Percentiles rank a stretch among this genome's conserved stretches.
Conservation (phyloP, 2,329 filamentous ascomycete genomes). For the Thelonectria rubi region DNA sequence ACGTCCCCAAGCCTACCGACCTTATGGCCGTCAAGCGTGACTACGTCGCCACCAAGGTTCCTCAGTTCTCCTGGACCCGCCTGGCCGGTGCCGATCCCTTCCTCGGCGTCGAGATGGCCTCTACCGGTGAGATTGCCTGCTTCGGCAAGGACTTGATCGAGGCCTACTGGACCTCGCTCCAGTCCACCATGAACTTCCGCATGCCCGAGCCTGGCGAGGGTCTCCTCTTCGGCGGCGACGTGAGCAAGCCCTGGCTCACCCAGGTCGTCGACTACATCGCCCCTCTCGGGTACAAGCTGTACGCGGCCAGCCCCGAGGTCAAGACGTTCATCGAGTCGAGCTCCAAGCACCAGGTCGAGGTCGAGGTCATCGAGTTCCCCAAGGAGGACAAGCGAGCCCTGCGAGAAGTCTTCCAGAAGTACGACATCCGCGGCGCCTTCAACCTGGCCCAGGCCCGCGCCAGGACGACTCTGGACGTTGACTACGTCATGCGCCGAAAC, state of each 20-base stretch:
- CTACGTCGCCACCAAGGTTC: constrained; percentile 96
- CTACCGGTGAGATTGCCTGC: constrained; percentile 97
- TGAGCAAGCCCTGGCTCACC: constrained; percentile 74
- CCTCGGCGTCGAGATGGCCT: constrained; percentile 97
- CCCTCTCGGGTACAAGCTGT: constrained; percentile 94
- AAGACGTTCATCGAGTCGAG: constrained; percentile 83
- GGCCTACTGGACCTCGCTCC: constrained; percentile 96
- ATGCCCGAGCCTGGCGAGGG: constrained; percentile 94
- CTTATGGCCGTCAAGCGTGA: constrained; percentile 90
- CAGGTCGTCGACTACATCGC: constrained; percentile 86
- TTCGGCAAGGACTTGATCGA: constrained; percentile 96
- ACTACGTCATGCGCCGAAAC: constrained; percentile 98
- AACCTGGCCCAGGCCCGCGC: constrained; percentile 88
- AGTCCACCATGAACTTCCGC: constrained; percentile 99
- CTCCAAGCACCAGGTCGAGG: constrained; percentile 71
- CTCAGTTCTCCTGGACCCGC: constrained; percentile 99
- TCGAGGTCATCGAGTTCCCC: constrained; percentile 96
- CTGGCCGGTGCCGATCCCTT: constrained; percentile 96
- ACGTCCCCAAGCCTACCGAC: constrained; percentile 85
- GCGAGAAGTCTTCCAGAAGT: constrained; percentile 94
- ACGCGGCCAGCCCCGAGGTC: constrained; percentile 81
- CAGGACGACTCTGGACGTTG: constrained; percentile 86
- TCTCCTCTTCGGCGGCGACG: constrained; percentile 91
- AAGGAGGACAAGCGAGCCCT: constrained; percentile 95
- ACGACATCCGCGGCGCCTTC: constrained; percentile 95